Conservation (phyloP, 2,329 filamentous ascomycete genomes). For the Lasiodiplodia sp. region DNA sequence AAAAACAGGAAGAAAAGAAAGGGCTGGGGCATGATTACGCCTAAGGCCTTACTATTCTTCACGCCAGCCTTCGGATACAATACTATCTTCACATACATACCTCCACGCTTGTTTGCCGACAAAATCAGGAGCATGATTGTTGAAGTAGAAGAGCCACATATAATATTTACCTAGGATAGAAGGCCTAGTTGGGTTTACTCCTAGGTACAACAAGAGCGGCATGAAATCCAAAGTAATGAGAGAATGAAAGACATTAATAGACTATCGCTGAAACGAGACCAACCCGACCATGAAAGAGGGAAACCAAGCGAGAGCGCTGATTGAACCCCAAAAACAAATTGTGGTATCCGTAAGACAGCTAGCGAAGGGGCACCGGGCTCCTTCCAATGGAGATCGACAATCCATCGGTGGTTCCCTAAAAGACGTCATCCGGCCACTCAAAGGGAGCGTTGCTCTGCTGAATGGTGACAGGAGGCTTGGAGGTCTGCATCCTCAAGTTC, state of each 20-base stretch:
- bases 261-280: neutral
- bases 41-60: too few species aligned
- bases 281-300: neutral
- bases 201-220: neutral
- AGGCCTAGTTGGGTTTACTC: neutral
- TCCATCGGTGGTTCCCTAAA: conserved; percentile 6
- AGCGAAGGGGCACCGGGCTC: conserved; percentile 8
- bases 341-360: neutral
- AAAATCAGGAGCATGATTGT: too few species aligned
- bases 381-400: neutral
- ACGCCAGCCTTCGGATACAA: too few species aligned
- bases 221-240: neutral
- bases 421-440: conserved; percentile 31
- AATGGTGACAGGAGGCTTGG: neutral
- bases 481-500: conserved; percentile 33
- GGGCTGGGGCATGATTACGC: too few species aligned
- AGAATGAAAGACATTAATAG: neutral
- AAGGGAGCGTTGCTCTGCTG: conserved; percentile 12
- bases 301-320: neutral
- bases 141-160: too few species aligned
- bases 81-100: too few species aligned
- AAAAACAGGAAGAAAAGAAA: neutral
- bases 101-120: too few species aligned
- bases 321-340: neutral
- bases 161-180: neutral